phyloP scores from a whole-genome alignment of 2,329 filamentous ascomycete species.

The Blastomyces parvus region DNA sequence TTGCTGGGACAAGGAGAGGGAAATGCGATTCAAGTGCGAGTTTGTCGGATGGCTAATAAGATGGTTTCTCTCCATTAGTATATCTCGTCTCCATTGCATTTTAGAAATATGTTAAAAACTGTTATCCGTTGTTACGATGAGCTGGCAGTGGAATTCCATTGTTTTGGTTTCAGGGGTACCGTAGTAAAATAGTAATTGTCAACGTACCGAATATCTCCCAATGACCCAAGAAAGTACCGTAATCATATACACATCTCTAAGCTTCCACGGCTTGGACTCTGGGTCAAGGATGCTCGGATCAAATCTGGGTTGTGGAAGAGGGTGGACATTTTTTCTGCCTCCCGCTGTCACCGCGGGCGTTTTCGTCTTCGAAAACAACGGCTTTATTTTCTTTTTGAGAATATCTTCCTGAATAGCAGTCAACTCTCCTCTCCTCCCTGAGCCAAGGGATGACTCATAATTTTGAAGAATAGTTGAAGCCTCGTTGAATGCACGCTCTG shows the following conservation, averaged over 20 bases:
- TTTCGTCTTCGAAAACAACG: conserved; percentile 34
- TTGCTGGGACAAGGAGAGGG: conserved; percentile 36
- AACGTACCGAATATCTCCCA: conserved; percentile 28
- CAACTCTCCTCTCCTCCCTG: conserved; percentile 11
- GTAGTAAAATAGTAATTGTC: not conserved
- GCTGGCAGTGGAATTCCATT: not conserved
- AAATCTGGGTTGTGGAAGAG: conserved; percentile 29
- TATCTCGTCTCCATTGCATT: conserved; percentile 8
- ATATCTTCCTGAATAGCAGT: conserved; percentile 21
- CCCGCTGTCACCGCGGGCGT: conserved; percentile 35
- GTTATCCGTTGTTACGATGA: conserved; percentile 1
- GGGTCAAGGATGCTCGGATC: conserved; percentile 29
- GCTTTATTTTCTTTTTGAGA: conserved; percentile 29
- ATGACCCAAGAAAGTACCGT: conserved; percentile 31
- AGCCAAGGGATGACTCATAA: conserved; percentile 10
- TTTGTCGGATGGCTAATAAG: conserved; percentile 21
- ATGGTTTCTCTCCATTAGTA: not conserved
- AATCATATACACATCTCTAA: conserved; percentile 27
- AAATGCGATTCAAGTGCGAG: conserved; percentile 34
- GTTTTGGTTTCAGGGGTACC: not conserved
- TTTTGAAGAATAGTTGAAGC: conserved; percentile 17
- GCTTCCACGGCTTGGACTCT: conserved; percentile 33
- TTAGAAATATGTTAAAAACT: conserved; percentile 4
- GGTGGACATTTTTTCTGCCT: conserved; percentile 37
- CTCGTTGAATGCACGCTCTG: conserved; percentile 16